phyloP scores from a whole-genome alignment of 768 basidiomycete species.

The Pholiota conissans region DNA sequence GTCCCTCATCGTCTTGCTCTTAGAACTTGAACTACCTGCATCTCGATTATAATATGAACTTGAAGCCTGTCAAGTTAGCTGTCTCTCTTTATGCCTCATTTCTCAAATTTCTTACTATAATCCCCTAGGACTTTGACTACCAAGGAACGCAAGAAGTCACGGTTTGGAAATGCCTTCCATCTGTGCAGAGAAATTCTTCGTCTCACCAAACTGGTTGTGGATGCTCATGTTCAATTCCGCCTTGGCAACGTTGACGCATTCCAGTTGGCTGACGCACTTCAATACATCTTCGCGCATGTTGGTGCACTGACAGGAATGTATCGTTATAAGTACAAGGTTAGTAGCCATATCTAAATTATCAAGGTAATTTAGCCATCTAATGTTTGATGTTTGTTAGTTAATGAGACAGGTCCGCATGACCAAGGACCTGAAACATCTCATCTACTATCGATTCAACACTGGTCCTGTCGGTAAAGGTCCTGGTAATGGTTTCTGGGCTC shows the following conservation, averaged over 20 bases:
- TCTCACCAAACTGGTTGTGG: constrained; percentile 97
- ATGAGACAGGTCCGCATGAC: constrained; percentile 99
- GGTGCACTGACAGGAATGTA: constrained; percentile 99
- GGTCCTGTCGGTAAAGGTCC: constrained; percentile 99
- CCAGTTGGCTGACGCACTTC: constrained; percentile 96
- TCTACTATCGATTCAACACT: constrained; percentile 99
- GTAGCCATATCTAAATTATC: constrained; percentile 14
- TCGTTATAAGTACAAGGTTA: constrained; percentile 97
- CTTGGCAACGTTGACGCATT: constrained; percentile 99
- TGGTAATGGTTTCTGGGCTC: constrained; percentile 99
- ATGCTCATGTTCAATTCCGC: constrained; percentile 98
- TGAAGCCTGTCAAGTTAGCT: constrained; percentile 88
- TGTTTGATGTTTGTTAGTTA: constrained; percentile 45
- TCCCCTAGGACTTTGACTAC: constrained; percentile 84
- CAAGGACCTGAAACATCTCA: constrained; percentile 97
- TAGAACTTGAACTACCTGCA: constrained; percentile 93
- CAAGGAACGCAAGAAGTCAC: constrained; percentile 99
- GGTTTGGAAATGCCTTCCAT: constrained; percentile 99
- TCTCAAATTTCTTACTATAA: background rate
- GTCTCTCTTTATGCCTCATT: background rate
- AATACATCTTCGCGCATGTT: constrained; percentile 97
- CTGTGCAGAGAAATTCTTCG: constrained; percentile 97
- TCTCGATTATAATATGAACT: constrained; percentile 97
- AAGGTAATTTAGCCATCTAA: background rate
- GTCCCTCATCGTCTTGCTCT: constrained; percentile 2